Evolutionary conservation across 495 filamentous ascomycete genomes (phyloP).

Genomic region (Cladorrhinum samala): DNA sequence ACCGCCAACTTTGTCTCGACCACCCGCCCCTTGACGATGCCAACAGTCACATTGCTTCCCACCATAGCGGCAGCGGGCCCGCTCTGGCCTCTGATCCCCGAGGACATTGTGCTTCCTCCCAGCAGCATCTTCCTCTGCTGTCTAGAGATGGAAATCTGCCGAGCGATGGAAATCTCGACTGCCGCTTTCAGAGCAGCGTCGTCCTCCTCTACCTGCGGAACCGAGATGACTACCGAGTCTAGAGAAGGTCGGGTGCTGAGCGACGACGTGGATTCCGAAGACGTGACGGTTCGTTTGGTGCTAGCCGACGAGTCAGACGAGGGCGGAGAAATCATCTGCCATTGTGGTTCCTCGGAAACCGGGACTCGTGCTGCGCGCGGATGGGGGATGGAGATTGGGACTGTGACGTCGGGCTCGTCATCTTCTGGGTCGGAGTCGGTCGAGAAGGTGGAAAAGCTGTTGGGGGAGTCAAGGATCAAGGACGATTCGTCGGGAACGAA

Average conservation of each 20-base stretch:
- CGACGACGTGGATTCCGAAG: conserved; percentile 10
- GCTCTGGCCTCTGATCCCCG: not conserved
- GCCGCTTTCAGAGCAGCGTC: conserved; percentile 38
- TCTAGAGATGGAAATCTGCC: conserved; percentile 53
- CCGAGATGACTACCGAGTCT: conserved; percentile 11
- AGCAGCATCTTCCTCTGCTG: conserved; percentile 47
- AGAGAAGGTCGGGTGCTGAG: conserved; percentile 24
- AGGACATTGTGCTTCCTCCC: conserved; percentile 7
- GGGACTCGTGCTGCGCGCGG: conserved; percentile 23
- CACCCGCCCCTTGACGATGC: conserved; percentile 20
- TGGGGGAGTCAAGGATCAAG: conserved; percentile 43
- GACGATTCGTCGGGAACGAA: conserved; percentile 41
- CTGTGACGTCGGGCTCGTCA: conserved; percentile 16
- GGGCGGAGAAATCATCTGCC: conserved; percentile 44
- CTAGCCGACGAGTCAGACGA: conserved; percentile 24
- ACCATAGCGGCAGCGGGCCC: conserved; percentile 1
- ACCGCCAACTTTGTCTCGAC: conserved; percentile 33
- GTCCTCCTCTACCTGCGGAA: conserved; percentile 22
- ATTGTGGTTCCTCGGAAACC: conserved; percentile 41
- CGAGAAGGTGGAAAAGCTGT: conserved; percentile 17
- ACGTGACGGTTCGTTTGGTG: conserved; percentile 24
- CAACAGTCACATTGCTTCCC: conserved; percentile 2
- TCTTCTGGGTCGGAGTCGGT: conserved; percentile 1
- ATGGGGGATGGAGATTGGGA: conserved; percentile 3
- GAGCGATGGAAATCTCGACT: conserved; percentile 53